Evolutionary conservation across 306 rosid genomes (phyloP).

Genomic region (Castanea sativa): DNA sequence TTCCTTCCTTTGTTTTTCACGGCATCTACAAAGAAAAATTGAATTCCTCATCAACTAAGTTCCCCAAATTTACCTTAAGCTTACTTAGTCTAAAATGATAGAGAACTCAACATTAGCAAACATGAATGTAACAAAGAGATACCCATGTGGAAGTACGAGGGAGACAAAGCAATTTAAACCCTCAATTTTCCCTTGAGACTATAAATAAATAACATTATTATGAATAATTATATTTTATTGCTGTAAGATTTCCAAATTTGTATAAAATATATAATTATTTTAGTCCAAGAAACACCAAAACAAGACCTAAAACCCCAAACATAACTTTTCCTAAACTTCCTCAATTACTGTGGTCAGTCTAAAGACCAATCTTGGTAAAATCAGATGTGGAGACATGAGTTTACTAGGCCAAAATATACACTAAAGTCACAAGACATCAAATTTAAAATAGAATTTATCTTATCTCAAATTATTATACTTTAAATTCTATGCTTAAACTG

Average conservation of each 20-base stretch:
- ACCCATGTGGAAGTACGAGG: not conserved
- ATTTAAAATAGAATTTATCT: not conserved
- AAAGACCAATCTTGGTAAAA: not conserved
- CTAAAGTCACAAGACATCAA: not conserved
- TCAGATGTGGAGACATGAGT: not conserved
- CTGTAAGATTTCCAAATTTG: not conserved
- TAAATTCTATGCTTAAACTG: not conserved
- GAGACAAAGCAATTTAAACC: not conserved
- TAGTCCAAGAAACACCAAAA: not conserved
- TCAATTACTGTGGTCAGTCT: not conserved
- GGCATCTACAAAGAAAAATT: constrained; percentile 52
- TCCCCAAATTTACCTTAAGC: not conserved
- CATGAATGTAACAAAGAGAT: not conserved
- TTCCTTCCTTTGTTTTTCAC: constrained; percentile 97
- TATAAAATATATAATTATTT: not conserved
- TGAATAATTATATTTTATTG: not conserved
- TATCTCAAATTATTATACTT: not conserved
- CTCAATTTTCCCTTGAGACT: not conserved
- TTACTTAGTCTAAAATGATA: not conserved
- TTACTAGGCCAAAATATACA: not conserved
- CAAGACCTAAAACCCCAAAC: not conserved
- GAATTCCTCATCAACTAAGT: not conserved
- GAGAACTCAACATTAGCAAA: not conserved
- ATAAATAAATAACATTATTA: not conserved
- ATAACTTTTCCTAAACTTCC: not conserved